Evolutionary conservation across 2,329 filamentous ascomycete species (phyloP).

Genomic region (Ophiostoma triangulosporum): DNA sequence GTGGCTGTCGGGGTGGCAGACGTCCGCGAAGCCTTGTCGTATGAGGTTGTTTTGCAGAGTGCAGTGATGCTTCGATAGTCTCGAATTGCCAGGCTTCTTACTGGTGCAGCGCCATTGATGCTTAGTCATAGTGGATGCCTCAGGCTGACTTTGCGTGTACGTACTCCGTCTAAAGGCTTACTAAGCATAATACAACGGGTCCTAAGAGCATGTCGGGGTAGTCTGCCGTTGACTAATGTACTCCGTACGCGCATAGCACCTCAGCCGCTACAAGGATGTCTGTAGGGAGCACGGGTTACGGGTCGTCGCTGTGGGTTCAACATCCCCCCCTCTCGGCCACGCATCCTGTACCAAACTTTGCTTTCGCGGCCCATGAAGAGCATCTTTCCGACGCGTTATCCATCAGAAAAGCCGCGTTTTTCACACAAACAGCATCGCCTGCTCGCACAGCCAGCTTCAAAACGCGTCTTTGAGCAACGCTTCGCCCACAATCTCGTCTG

Average conservation of each 20-base stretch:
- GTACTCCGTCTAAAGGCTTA: too few species aligned
- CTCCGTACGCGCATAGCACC: neutral
- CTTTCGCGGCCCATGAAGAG: neutral
- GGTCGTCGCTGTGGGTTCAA: neutral
- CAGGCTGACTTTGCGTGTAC: too few species aligned
- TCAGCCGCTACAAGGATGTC: neutral
- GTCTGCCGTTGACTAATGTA: neutral
- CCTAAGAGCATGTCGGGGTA: too few species aligned
- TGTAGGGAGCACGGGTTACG: neutral
- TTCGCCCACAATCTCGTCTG: conserved; percentile 5
- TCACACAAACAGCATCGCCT: neutral
- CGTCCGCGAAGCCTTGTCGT: conserved; percentile 1
- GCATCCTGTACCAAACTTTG: conserved; percentile 1
- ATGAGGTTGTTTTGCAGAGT: neutral
- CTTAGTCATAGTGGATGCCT: neutral
- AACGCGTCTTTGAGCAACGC: conserved; percentile 4
- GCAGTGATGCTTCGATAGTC: neutral
- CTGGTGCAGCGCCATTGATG: neutral
- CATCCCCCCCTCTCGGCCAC: conserved; percentile 2
- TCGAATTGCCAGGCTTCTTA: neutral
- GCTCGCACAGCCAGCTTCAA: neutral
- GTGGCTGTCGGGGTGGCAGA: neutral
- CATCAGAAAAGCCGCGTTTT: conserved; percentile 11
- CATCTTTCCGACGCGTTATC: conserved; percentile 11
- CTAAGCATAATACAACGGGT: too few species aligned